Evolutionary conservation across 202 grass and related monocot species (phyloP).

Genomic region (Schoenoplectus triqueter): DNA sequence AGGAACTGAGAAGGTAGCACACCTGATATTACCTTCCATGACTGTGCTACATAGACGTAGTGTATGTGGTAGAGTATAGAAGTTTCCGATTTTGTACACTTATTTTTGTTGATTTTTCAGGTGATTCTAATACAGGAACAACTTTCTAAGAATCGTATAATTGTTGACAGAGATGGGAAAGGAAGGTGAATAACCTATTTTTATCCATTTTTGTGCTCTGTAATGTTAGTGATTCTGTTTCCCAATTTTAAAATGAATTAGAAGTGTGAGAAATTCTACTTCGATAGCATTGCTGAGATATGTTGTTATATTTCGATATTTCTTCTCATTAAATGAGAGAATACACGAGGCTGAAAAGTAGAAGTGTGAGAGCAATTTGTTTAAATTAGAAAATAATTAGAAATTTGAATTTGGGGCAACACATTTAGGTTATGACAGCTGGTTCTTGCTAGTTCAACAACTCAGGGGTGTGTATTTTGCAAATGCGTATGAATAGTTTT

Average conservation of each 20-base stretch:
- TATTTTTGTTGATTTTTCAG: slow-evolving; percentile 51
- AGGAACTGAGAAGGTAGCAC: slow-evolving; percentile 89
- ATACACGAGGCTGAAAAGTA: neutral
- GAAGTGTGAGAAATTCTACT: neutral
- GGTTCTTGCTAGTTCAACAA: neutral
- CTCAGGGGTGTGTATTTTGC: neutral
- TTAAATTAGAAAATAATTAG: slow-evolving; percentile 4
- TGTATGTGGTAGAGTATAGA: slow-evolving; percentile 10
- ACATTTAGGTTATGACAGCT: neutral
- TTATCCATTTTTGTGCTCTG: slow-evolving; percentile 13
- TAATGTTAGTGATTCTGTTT: slow-evolving; percentile 15
- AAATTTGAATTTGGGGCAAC: slow-evolving; percentile 14
- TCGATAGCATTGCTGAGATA: neutral
- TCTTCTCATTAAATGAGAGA: slow-evolving; percentile 19
- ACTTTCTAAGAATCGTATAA: slow-evolving; percentile 95
- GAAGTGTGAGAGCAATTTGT: neutral
- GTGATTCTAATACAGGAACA: slow-evolving; percentile 99
- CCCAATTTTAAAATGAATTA: slow-evolving; percentile 7
- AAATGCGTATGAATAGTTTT: slow-evolving; percentile 1
- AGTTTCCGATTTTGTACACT: slow-evolving; percentile 22
- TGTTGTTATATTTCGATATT: neutral
- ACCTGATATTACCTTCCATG: slow-evolving; percentile 9
- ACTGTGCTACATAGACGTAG: slow-evolving; percentile 18
- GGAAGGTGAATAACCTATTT: slow-evolving; percentile 54
- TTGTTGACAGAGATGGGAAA: slow-evolving; percentile 84